A percentile compares a stretch with the other conserved stretches of the same genome.
phyloP scores from a whole-genome alignment of 257 asterid genomes.

The Rehmannia glutinosa region DNA sequence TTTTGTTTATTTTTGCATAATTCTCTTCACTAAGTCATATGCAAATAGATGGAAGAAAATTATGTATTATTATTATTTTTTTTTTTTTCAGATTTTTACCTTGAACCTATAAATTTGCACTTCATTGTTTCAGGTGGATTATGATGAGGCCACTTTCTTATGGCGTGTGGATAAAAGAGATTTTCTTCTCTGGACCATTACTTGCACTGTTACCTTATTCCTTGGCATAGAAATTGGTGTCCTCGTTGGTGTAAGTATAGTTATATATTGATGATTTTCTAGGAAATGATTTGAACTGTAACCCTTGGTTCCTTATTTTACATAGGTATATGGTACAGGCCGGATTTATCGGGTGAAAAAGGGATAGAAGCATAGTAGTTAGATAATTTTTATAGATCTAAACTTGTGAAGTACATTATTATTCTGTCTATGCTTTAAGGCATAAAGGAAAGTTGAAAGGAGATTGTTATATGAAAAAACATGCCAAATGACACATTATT shows the following conservation, averaged over 20 bases:
- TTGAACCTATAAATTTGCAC: slow-evolving; percentile 11
- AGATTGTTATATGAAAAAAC: too few species aligned
- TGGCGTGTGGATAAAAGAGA: slow-evolving; percentile 96
- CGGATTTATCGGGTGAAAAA: not conserved
- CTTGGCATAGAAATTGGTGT: slow-evolving; percentile 99
- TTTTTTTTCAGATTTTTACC: slow-evolving; percentile 21
- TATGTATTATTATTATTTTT: slow-evolving; percentile 19
- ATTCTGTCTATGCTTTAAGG: too few species aligned
- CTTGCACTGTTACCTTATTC: slow-evolving; percentile 76
- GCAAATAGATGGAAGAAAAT: slow-evolving; percentile 6
- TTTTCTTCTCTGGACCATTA: slow-evolving; percentile 86
- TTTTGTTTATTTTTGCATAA: not conserved
- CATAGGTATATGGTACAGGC: not conserved
- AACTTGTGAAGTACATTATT: too few species aligned
- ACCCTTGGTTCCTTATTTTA: not conserved
- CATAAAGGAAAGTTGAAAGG: too few species aligned
- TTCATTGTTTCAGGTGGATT: slow-evolving; percentile 77
- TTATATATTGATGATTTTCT: slow-evolving; percentile 6
- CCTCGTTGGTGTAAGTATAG: slow-evolving; percentile 81
- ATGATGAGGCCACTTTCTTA: slow-evolving; percentile 83
- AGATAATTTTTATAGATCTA: not conserved
- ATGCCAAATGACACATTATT: too few species aligned
- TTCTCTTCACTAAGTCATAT: slow-evolving; percentile 1
- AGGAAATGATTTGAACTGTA: not conserved
- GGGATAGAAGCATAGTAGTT: not conserved